Conservation (phyloP, 2,329 filamentous ascomycete species). For the Aspergillus brunneoviolaceus region DNA sequence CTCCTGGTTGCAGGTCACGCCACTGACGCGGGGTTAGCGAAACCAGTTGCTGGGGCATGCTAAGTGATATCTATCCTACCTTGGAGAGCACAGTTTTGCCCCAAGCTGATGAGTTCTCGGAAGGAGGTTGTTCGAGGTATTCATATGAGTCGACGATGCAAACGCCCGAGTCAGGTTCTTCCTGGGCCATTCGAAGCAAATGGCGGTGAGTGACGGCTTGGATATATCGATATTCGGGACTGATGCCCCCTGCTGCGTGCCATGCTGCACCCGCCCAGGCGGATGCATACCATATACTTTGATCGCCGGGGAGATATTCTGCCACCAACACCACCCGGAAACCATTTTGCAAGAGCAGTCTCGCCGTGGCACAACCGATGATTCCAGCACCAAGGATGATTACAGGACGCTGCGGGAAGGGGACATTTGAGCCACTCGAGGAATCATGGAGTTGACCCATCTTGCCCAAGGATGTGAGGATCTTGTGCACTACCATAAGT, state of each 20-base stretch:
- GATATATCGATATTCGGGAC: constrained; percentile 34
- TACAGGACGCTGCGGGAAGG: constrained; percentile 37
- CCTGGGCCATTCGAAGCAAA: constrained; percentile 36
- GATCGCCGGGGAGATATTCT: constrained; percentile 39
- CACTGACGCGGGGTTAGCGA: constrained; percentile 27
- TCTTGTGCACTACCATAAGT: not conserved
- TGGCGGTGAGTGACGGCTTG: constrained; percentile 38
- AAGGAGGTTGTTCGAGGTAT: constrained; percentile 35
- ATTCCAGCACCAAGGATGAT: constrained; percentile 42
- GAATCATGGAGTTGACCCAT: constrained; percentile 23
- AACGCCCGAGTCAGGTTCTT: constrained; percentile 35
- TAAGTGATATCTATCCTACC: constrained; percentile 16
- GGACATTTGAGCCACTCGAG: constrained; percentile 24
- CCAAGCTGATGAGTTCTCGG: constrained; percentile 36
- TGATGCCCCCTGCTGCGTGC: constrained; percentile 40
- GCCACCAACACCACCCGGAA: constrained; percentile 38
- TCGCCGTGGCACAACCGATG: constrained; percentile 40
- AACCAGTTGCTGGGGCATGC: too few relatives aligned
- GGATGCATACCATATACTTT: constrained; percentile 38
- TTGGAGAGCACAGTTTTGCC: constrained; percentile 37
- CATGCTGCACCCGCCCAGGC: constrained; percentile 43
- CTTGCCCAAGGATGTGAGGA: not conserved
- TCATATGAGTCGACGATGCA: constrained; percentile 36
- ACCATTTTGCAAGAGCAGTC: constrained; percentile 35
- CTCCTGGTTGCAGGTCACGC: constrained; percentile 29